Evolutionary conservation across 306 rosid genomes (phyloP), one percentile per base, ranked within the genome.

Genomic region (Herpetospermum pedunculosum): DNA sequence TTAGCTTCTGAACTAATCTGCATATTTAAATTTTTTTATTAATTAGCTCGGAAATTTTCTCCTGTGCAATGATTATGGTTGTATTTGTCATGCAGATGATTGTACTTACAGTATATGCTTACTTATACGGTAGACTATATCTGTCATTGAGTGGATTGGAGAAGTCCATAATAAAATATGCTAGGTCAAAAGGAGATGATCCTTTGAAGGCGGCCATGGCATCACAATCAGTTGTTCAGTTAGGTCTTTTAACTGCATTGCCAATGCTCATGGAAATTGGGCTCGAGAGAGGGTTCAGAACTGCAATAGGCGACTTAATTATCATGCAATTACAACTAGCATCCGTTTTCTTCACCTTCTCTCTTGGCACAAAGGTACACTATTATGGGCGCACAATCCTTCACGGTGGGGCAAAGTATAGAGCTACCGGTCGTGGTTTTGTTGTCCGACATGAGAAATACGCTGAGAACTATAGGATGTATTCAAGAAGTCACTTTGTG

Each of bases 201-300:
- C 76, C 88, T 48, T 86, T 94, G 53, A 81, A 79, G 84, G 81
- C 92, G 29, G 94, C 95, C 37, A 70, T 94, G 86, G 89, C 95
- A 74, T 94, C 97, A 5, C 97, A 91, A 74, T 88, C 97, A 48
- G 49, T 87, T 82, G 91, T 94, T 69, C 99, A 94, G 76, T 76
- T 94, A 77, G 99, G 97, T 74, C 80, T 94, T 41, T 53, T 94
- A 55, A 94, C 87, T 85, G 85, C 97, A 72, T 65, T 94, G 80
- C 99, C 99, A 83, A 94, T 94, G 99, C 34, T 91, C 80, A 94
- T 94, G 99, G 99, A 94, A 83, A 91, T 94, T 63, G 97, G 99
- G 67, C 87, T 94, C 8, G 99, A 94, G 84, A 89, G 97, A 81
- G 99, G 99, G 76, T 94, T 91, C 85, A 84, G 92, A 80, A 88